Base-by-base conservation (phyloP, 2,329 filamentous ascomycete species). In the Canariomyces notabilis region DNA sequence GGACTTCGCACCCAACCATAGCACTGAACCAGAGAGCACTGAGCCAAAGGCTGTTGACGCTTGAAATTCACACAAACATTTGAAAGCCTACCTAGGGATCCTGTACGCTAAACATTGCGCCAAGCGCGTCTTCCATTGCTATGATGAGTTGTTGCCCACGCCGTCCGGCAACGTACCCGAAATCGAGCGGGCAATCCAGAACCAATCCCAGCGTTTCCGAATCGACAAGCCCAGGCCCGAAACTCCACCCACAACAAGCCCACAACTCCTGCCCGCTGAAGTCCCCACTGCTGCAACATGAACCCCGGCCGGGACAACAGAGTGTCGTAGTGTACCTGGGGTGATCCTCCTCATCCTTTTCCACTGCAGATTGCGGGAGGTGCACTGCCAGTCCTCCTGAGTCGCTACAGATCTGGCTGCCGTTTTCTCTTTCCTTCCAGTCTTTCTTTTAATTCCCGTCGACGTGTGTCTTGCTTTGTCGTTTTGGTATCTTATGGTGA, bases 41-140 rank as follows among this genome's bases (percentile, higher is more conserved):
- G 26, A 46, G 37, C 35, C 40, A 44, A 26, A 32, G 43, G 37
- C 21, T 49, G 42, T 49, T 37, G 44, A 47, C 49, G 37, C 45
- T 45, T 52, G 53, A 52, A 53, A 46, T 44, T 46, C 49, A 51
- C 50, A 53, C 49, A 36, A n/a, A n/a, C n/a, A n/a, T n/a, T n/a
- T n/a, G n/a, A n/a, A n/a, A n/a, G n/a, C n/a, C n/a, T n/a, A 29
- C 19, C 26, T 19, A 26, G 37, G 39, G 37, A 44, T 32, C 49
- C 42, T 44, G 49, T 46, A 49, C 51, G 50, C 49, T 35, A 48
- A 47, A 39, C 41, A 45, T 56, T 52, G 50, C 45, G 48, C 34
- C 48, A 52, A 44, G 50, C 50, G 50, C 33, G 50, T 54, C 50
- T 54, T 46, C 42, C 47, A 50, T 47, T 54, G 46, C 49, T n/a